Evolutionary conservation across 2,329 filamentous ascomycete species (phyloP).

Genomic region (Neopestalotiopsis clavispora): DNA sequence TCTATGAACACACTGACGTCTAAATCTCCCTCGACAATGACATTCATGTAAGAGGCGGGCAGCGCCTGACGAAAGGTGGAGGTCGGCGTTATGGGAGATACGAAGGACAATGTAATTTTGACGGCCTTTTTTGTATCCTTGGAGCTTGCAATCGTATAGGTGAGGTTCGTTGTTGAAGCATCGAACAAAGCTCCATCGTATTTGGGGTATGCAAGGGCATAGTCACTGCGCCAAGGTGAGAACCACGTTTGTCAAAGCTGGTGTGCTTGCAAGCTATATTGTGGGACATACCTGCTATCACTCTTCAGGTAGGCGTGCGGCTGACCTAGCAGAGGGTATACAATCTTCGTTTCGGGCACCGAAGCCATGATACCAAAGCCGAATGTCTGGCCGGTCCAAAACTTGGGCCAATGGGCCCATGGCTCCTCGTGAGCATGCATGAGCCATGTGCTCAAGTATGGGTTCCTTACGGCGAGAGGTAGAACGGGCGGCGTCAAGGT

Average conservation of each 20-base stretch:
- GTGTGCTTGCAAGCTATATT: background rate
- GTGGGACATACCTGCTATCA: slow-evolving; percentile 11
- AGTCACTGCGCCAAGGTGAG: slow-evolving; percentile 32
- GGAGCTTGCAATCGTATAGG: slow-evolving; percentile 42
- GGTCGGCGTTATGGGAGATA: slow-evolving; percentile 81
- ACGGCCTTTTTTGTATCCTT: slow-evolving; percentile 28
- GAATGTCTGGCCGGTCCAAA: slow-evolving; percentile 68
- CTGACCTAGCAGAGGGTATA: slow-evolving; percentile 57
- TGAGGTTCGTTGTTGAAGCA: slow-evolving; percentile 55
- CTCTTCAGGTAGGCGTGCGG: slow-evolving; percentile 52
- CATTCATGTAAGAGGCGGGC: slow-evolving; percentile 79
- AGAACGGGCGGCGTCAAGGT: slow-evolving; percentile 60
- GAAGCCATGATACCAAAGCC: slow-evolving; percentile 56
- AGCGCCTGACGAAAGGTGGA: slow-evolving; percentile 81
- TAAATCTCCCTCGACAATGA: slow-evolving; percentile 70
- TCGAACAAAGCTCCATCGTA: slow-evolving; percentile 53
- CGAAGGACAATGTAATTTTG: slow-evolving; percentile 55
- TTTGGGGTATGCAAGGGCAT: slow-evolving; percentile 45
- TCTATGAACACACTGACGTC: slow-evolving; percentile 70
- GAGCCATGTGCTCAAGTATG: slow-evolving; percentile 66
- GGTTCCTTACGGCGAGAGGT: slow-evolving; percentile 63
- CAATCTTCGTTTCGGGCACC: slow-evolving; percentile 44
- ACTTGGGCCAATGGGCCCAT: slow-evolving; percentile 87
- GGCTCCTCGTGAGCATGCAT: slow-evolving; percentile 72
- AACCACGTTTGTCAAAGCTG: slow-evolving; percentile 27